phyloP scores from a whole-genome alignment of 1,284 basidiomycete genomes.

The Cryptococcus floricola region DNA sequence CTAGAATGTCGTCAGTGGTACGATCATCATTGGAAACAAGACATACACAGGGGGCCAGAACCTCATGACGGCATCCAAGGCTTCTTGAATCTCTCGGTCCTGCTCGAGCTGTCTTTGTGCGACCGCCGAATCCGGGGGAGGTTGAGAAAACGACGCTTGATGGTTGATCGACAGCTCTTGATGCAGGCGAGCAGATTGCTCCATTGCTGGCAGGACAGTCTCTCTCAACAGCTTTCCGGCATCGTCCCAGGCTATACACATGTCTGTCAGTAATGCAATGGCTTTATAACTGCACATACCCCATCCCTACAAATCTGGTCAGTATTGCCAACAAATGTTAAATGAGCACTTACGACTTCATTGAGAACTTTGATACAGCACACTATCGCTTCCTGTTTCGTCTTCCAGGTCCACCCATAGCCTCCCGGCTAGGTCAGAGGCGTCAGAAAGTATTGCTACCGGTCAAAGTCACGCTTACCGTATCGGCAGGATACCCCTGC shows the following conservation, averaged over 20 bases:
- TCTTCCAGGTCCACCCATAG: constrained; percentile 37
- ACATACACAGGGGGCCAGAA: constrained; percentile 14
- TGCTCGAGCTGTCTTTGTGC: constrained; percentile 1
- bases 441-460: neutral
- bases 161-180: constrained; percentile 9
- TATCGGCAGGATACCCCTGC: constrained; percentile 35
- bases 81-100: neutral
- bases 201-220: constrained; percentile 22
- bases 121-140: neutral
- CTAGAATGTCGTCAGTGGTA: neutral
- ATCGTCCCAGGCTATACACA: constrained; percentile 26
- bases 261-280: neutral
- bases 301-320: constrained; percentile 14
- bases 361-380: constrained; percentile 28
- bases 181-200: constrained; percentile 21
- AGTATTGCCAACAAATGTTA: neutral
- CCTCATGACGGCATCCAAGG: constrained; percentile 4
- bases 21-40: neutral
- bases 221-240: constrained; percentile 17
- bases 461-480: constrained; percentile 11
- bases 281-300: constrained; percentile 7
- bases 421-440: constrained; percentile 25
- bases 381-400: constrained; percentile 29
- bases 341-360: constrained; percentile 30
- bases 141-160: neutral